phyloP scores from a whole-genome alignment of 228 moss, liverwort and hornwort species.

The Sphagnum magellanicum region DNA sequence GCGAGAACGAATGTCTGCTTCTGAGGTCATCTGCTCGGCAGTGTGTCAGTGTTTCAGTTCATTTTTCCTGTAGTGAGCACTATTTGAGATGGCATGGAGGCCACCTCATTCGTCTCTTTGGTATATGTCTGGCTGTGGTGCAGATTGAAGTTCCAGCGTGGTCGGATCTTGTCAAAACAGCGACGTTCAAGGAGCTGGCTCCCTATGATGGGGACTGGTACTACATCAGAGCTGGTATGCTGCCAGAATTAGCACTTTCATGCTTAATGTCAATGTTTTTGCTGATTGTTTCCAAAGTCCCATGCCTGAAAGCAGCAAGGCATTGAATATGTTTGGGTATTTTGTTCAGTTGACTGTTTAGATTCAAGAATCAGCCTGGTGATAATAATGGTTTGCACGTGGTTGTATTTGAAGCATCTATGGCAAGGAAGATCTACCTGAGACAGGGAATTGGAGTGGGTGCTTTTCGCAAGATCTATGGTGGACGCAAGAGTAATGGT shows the following conservation, averaged over 20 bases:
- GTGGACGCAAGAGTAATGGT: constrained; percentile 62
- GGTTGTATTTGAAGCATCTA: constrained; percentile 27
- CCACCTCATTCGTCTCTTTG: no score
- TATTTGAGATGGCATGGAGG: no score
- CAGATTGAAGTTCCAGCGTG: constrained; percentile 85
- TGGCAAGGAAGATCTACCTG: constrained; percentile 63
- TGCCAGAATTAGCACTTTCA: no score
- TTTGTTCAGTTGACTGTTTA: no score
- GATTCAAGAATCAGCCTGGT: neutral
- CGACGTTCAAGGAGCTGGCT: constrained; percentile 90
- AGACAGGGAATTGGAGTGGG: constrained; percentile 60
- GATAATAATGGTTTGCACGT: neutral
- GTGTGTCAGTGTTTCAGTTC: no score
- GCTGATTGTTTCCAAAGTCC: no score
- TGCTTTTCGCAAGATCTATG: constrained; percentile 60
- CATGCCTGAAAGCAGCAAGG: no score
- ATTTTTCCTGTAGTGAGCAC: no score
- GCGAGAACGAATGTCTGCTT: no score
- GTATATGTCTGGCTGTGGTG: neutral
- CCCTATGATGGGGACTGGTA: constrained; percentile 95
- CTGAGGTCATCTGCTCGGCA: no score
- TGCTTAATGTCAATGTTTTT: no score
- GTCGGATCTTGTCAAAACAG: constrained; percentile 96
- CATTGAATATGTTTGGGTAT: no score
- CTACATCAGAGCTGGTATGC: constrained; percentile 82